Conservation (phyloP, 208 protist genomes). For the Trypanosoma lewisi region DNA sequence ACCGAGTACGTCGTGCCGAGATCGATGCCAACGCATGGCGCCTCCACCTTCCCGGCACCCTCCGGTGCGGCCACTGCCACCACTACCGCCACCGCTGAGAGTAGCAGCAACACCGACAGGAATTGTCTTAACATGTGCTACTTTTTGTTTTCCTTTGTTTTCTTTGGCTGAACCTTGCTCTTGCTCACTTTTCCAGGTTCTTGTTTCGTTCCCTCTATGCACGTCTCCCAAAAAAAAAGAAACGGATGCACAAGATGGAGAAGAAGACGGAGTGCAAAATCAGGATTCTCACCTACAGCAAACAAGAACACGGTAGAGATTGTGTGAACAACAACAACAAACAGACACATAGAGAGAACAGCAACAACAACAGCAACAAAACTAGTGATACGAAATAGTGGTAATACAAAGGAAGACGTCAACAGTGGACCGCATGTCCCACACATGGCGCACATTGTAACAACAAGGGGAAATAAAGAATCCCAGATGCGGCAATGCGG, state of each 20-base stretch:
- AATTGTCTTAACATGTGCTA: neutral
- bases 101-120: constrained; percentile 1
- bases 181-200: neutral
- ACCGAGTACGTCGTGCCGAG: constrained; percentile 95
- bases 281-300: neutral
- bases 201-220: too few relatives aligned
- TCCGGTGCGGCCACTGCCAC: constrained; percentile 45
- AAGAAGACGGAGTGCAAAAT: neutral
- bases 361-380: constrained; percentile 1
- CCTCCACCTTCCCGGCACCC: constrained; percentile 72
- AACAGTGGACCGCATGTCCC: neutral
- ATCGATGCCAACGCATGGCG: constrained; percentile 65
- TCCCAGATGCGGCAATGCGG: neutral
- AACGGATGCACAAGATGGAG: too few relatives aligned
- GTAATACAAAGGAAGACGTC: neutral
- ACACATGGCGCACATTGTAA: neutral
- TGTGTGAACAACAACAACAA: too few relatives aligned
- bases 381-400: neutral
- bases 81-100: constrained; percentile 11
- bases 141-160: neutral
- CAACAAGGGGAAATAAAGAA: neutral
- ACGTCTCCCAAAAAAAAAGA: too few relatives aligned
- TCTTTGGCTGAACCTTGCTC: neutral
- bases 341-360: neutral
- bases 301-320: neutral